Percentiles rank a stretch among this genome's conserved stretches.
Conservation (phyloP, 2,329 filamentous ascomycete genomes). For the Sarocladium brachiariae region DNA sequence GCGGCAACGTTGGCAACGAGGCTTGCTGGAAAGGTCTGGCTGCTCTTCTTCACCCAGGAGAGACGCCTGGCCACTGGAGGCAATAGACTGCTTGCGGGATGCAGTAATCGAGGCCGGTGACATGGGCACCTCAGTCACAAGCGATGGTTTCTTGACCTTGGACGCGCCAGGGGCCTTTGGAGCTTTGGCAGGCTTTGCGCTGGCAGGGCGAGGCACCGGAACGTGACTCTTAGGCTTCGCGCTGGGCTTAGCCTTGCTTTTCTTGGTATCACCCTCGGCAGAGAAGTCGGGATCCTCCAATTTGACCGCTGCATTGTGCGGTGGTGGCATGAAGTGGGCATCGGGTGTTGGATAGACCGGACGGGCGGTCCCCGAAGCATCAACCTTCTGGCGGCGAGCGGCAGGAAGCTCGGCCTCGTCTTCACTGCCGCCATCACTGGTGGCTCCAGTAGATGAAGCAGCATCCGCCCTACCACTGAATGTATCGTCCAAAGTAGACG, state of each 20-base stretch:
- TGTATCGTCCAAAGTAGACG: slow-evolving; percentile 87
- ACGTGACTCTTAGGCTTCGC: slow-evolving; percentile 22
- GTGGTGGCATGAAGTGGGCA: slow-evolving; percentile 42
- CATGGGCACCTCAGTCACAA: slow-evolving; percentile 42
- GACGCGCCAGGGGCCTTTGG: slow-evolving; percentile 29
- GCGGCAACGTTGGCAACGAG: slow-evolving; percentile 93
- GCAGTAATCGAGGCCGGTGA: slow-evolving; percentile 62
- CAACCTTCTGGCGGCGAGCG: slow-evolving; percentile 51
- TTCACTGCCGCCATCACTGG: slow-evolving; percentile 68
- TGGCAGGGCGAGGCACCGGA: slow-evolving; percentile 4
- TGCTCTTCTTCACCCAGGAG: slow-evolving; percentile 74
- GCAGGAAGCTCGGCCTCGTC: slow-evolving; percentile 55
- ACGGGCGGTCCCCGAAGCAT: slow-evolving; percentile 33
- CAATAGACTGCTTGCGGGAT: slow-evolving; percentile 68
- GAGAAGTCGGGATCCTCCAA: slow-evolving; percentile 28
- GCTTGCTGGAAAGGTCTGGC: slow-evolving; percentile 89
- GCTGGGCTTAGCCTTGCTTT: slow-evolving; percentile 26
- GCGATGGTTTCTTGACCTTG: slow-evolving; percentile 47
- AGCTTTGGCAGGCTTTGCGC: slow-evolving; percentile 35
- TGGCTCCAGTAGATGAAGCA: slow-evolving; percentile 77
- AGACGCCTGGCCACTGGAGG: slow-evolving; percentile 45
- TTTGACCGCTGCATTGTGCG: slow-evolving; percentile 34
- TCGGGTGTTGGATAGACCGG: slow-evolving; percentile 46
- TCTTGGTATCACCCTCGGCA: slow-evolving; percentile 29
- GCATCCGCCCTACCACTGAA: slow-evolving; percentile 85